phyloP scores from a whole-genome alignment of 1,284 basidiomycete species.

The Ceratobasidium sp. region DNA sequence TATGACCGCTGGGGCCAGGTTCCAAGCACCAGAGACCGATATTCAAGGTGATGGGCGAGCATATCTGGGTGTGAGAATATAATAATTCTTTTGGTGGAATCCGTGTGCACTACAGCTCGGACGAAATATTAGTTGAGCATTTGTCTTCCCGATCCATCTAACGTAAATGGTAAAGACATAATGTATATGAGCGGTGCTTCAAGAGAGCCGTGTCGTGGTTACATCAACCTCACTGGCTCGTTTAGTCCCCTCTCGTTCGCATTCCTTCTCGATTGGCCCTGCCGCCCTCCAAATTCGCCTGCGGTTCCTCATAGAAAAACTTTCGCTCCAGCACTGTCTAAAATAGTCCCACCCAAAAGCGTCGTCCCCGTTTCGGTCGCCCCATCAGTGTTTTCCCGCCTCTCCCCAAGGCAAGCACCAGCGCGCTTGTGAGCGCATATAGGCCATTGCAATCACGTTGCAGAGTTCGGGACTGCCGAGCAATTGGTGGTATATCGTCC shows the following conservation, averaged over 20 bases:
- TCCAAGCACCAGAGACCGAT: constrained; percentile 21
- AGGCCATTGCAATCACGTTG: constrained; percentile 11
- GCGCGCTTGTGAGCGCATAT: constrained; percentile 25
- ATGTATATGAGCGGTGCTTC: too few relatives aligned
- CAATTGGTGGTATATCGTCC: constrained; percentile 1
- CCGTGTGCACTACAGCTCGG: too few relatives aligned
- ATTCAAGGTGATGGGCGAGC: neutral
- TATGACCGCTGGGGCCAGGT: constrained; percentile 7
- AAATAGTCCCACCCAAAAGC: constrained; percentile 36
- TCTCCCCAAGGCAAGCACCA: constrained; percentile 37
- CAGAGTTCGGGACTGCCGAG: constrained; percentile 2
- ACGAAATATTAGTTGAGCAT: too few relatives aligned
- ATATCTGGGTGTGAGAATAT: too few relatives aligned
- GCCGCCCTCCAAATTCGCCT: constrained; percentile 37
- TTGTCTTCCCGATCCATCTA: too few relatives aligned
- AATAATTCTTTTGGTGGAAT: too few relatives aligned
- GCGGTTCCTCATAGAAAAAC: constrained; percentile 36
- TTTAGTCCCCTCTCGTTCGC: constrained; percentile 1
- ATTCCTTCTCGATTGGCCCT: constrained; percentile 29
- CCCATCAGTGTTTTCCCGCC: constrained; percentile 31
- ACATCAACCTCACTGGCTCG: neutral
- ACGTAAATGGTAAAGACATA: too few relatives aligned
- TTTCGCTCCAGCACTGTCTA: constrained; percentile 28
- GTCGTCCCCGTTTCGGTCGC: constrained; percentile 21
- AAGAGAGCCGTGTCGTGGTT: too few relatives aligned